Evolutionary conservation across 768 basidiomycete genomes (phyloP), one percentile per base, ranked within the genome.

Genomic region (Pleurotus citrinopileatus): DNA sequence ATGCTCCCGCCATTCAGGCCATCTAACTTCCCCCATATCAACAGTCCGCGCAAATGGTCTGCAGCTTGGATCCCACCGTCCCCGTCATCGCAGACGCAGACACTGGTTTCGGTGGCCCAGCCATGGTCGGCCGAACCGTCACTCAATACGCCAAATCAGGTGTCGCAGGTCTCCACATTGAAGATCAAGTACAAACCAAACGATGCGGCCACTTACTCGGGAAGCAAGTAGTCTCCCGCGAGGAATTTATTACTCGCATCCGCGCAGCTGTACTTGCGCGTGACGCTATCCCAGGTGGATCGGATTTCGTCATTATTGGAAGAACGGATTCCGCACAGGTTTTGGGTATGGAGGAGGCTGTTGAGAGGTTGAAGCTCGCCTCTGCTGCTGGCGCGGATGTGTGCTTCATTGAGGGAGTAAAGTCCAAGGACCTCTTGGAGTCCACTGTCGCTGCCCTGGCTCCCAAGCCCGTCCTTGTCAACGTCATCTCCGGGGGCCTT

Each of bases 121-220:
- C 81, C 8, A 90, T 83, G 76, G 81, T 90, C 25, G 85, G 86
- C 9, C 86, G 87, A 34, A 90, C 88, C 2, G 84, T 91, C 8
- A 77, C 71, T n/a, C 80, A 87, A 65, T 90, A 89, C 56, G 79
- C 71, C 3, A 77, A 78, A 42, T 80, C 85, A 12, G 88, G 89
- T 25, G 81, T 89, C 19, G 89, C 88, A 15, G 89, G 73, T 3
- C 74, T 88, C 61, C 88, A 91, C 65, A 89, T 91, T 34, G 88
- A 91, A 67, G 88, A 89, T 61, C 88, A 91, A 68, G 86, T 89
- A 1, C 89, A 89, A 65, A 89, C 86, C 1, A 90, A 90, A 67
- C 81, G 88, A 53, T 91, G 88, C 56, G 88, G 89, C 1, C 89
- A 91, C 64, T 70, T 91, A 40, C 75, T 88, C 64, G 89, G 89